A percentile compares a stretch with the other conserved stretches of the same genome.
These are phyloP conservation scores for Microdochium trichocladiopsis DNA, from an alignment of 2,329 filamentous ascomycete genomes.

Conservation along the genomic window DNA sequence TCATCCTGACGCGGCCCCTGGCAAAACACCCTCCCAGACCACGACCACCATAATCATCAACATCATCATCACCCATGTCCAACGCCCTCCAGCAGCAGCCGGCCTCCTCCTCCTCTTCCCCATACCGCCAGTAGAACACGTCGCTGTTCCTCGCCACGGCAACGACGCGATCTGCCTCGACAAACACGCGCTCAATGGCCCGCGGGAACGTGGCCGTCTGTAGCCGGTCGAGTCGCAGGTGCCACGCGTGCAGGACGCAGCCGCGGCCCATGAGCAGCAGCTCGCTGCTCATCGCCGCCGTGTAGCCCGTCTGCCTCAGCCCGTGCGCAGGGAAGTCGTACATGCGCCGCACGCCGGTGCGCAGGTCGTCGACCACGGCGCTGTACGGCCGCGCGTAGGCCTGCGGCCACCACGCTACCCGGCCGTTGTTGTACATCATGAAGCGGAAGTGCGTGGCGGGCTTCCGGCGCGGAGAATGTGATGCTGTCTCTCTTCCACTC, in stretches of 20 bases:
- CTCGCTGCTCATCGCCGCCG: slow-evolving; percentile 19
- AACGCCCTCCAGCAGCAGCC: background rate
- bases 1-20: background rate
- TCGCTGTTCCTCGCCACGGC: slow-evolving; percentile 14
- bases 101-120: too few species aligned
- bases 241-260: slow-evolving; percentile 19
- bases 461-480: background rate
- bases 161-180: slow-evolving; percentile 17
- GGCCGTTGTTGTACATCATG: slow-evolving; percentile 19
- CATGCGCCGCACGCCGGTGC: slow-evolving; percentile 15
- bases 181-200: slow-evolving; percentile 15
- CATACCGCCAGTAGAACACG: slow-evolving; percentile 12
- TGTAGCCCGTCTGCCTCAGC: slow-evolving; percentile 13
- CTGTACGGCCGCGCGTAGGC: slow-evolving; percentile 17
- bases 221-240: slow-evolving; percentile 15
- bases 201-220: slow-evolving; percentile 13
- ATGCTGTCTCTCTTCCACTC: background rate
- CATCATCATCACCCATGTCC: too few species aligned
- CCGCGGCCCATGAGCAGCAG: slow-evolving; percentile 18
- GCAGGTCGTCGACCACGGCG: slow-evolving; percentile 21
- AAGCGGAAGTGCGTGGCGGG: slow-evolving; percentile 13
- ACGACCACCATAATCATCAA: too few species aligned
- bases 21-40: background rate
- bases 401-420: slow-evolving; percentile 23
- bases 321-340: slow-evolving; percentile 17